phyloP scores from a whole-genome alignment of 495 filamentous ascomycete genomes.

The Talaromyces liani region DNA sequence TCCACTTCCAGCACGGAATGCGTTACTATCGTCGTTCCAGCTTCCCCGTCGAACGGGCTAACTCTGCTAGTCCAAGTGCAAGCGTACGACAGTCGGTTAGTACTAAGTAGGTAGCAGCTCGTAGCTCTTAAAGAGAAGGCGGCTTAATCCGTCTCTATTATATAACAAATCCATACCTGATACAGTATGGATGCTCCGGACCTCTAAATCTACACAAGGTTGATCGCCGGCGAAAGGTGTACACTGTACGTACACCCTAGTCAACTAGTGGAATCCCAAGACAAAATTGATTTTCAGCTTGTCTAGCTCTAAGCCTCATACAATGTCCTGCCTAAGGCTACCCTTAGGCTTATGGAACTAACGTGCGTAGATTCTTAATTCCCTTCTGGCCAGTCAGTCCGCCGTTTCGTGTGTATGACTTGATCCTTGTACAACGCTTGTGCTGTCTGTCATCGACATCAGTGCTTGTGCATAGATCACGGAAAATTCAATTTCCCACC shows the following conservation, averaged over 20 bases:
- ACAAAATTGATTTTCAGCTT: not conserved
- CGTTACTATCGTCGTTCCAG: not conserved
- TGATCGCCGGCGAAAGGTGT: not conserved
- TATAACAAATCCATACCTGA: not conserved
- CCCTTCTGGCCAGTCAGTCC: not conserved
- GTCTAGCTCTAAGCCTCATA: not conserved
- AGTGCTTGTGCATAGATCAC: not conserved
- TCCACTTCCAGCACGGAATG: not conserved
- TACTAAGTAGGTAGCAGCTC: not conserved
- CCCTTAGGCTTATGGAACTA: not conserved
- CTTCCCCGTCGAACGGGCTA: not conserved
- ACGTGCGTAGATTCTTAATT: not conserved
- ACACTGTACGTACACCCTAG: not conserved
- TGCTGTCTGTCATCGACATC: not conserved
- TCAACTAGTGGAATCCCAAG: not conserved
- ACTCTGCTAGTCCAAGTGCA: not conserved
- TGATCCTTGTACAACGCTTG: not conserved
- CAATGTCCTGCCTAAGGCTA: not conserved
- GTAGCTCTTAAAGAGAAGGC: not conserved
- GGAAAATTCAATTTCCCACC: not conserved
- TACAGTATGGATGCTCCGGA: not conserved
- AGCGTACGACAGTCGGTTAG: not conserved
- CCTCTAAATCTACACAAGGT: not conserved
- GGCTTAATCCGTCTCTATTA: not conserved
- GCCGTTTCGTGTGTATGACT: not conserved